Base-by-base conservation (phyloP, 2,329 filamentous ascomycete species). In the Rutstroemia sydowiana region DNA sequence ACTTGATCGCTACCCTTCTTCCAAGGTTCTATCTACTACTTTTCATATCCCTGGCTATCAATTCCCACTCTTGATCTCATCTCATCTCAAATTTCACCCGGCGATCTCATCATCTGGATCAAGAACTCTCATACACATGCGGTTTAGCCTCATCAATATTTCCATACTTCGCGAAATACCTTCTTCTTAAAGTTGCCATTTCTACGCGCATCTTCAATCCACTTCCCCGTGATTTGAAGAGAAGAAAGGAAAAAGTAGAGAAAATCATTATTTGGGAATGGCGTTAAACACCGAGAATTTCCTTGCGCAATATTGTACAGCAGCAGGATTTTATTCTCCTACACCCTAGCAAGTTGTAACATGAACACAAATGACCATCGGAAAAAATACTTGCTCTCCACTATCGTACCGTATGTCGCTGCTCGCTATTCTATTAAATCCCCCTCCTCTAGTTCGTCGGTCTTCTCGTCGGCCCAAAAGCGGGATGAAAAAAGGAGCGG, bases 241-340 rank as follows among this genome's bases (percentile, higher is more conserved):
- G n/a, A n/a, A n/a, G n/a, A n/a, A n/a, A n/a, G n/a, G n/a, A n/a
- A n/a, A n/a, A n/a, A n/a, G n/a, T n/a, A n/a, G n/a, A n/a, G n/a
- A n/a, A n/a, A n/a, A n/a, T n/a, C n/a, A n/a, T n/a, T n/a, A n/a
- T n/a, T 45, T 31, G 31, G 16, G 7, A 45, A 18, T 30, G n/a
- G 21, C 37, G 20, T 37, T 49, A 49, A 44, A 44, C 30, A 20
- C 11, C 42, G 28, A 44, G 18, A 44, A 18, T 23, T 30, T 39
- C 28, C n/a, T 45, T 51, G 48, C 48, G 48, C 41, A 51, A 51
- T 45, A 45, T 45, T 39, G 48, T 51, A 51, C 48, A 45, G 41
- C 48, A 45, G 40, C 21, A 36, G 40, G 14, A 50, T 45, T 51
- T 42, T 45, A 51, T 51, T 51, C 41, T 51, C 48, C 48, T 51